A percentile compares a stretch with the other conserved stretches of the same genome.
Conservation (phyloP, 306 rosid species). For the Senna siamea region DNA sequence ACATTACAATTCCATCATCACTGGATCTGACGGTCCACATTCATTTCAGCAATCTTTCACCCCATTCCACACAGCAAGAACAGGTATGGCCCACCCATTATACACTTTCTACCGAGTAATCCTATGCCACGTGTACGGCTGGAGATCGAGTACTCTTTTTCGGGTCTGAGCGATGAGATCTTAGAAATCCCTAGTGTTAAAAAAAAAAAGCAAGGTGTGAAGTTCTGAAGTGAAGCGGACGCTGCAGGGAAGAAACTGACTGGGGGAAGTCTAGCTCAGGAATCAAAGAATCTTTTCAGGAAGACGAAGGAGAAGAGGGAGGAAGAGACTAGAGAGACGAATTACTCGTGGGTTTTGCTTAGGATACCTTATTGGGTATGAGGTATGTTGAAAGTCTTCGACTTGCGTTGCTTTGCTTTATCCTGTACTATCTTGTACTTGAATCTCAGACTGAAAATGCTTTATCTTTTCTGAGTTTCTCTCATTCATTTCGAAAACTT, state of each 20-base stretch:
- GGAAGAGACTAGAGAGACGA: slow-evolving; percentile 38
- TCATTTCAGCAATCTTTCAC: neutral
- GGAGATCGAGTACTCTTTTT: neutral
- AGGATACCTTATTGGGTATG: slow-evolving; percentile 52
- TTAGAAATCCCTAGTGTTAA: slow-evolving; percentile 34
- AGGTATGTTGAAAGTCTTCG: slow-evolving; percentile 49
- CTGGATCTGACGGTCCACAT: slow-evolving; percentile 29
- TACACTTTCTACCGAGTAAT: neutral
- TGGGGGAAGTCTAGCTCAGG: slow-evolving; percentile 39
- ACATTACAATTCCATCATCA: too few relatives aligned
- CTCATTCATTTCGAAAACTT: slow-evolving; percentile 34
- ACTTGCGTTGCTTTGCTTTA: slow-evolving; percentile 41
- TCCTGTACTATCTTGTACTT: slow-evolving; percentile 40
- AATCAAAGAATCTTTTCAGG: slow-evolving; percentile 61
- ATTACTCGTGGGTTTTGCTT: slow-evolving; percentile 49
- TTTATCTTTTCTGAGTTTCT: slow-evolving; percentile 37
- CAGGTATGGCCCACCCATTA: neutral
- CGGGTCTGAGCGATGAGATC: neutral
- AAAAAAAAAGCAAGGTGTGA: slow-evolving; percentile 33
- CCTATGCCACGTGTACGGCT: slow-evolving; percentile 23
- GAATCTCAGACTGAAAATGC: slow-evolving; percentile 63
- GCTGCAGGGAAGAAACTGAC: slow-evolving; percentile 35
- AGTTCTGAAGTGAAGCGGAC: slow-evolving; percentile 40
- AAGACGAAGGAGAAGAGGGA: slow-evolving; percentile 30
- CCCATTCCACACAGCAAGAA: neutral